Conservation (phyloP, 768 basidiomycete genomes). For the Suillus weaverae region DNA sequence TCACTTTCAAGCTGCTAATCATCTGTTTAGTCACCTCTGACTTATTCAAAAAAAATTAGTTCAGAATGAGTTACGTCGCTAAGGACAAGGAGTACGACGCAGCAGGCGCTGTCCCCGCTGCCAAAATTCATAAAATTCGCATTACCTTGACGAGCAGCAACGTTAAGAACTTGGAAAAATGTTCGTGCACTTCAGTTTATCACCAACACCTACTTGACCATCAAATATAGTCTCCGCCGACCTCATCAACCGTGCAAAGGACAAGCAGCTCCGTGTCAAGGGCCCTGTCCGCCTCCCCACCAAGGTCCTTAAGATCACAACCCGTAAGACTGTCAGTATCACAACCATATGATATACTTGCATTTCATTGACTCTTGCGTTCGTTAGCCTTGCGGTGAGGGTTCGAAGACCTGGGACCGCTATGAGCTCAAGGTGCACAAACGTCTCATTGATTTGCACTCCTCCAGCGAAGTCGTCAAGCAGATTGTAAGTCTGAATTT, state of each 20-base stretch:
- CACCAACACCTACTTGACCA: not conserved
- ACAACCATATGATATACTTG: not conserved
- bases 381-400: constrained; percentile 95
- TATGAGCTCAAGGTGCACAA: constrained; percentile 99
- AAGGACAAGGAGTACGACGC: constrained; percentile 99
- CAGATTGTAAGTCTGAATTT: constrained; percentile 79
- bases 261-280: constrained; percentile 99
- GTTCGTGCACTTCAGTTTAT: constrained; percentile 42
- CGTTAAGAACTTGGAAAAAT: constrained; percentile 98
- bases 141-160: constrained; percentile 99
- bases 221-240: constrained; percentile 83
- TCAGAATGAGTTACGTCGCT: constrained; percentile 96
- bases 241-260: constrained; percentile 98
- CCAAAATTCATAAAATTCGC: constrained; percentile 98
- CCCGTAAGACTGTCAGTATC: constrained; percentile 89
- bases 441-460: constrained; percentile 98
- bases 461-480: constrained; percentile 98
- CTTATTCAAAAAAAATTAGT: constrained; percentile 45
- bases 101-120: constrained; percentile 80
- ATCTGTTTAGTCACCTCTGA: constrained; percentile 73
- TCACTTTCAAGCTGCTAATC: not conserved
- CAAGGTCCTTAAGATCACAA: constrained; percentile 98
- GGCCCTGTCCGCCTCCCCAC: constrained; percentile 98
- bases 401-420: constrained; percentile 99
- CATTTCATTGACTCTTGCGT: constrained; percentile 6